phyloP scores from a whole-genome alignment of 1,284 basidiomycete genomes.

The Microbotryum intermedium region DNA sequence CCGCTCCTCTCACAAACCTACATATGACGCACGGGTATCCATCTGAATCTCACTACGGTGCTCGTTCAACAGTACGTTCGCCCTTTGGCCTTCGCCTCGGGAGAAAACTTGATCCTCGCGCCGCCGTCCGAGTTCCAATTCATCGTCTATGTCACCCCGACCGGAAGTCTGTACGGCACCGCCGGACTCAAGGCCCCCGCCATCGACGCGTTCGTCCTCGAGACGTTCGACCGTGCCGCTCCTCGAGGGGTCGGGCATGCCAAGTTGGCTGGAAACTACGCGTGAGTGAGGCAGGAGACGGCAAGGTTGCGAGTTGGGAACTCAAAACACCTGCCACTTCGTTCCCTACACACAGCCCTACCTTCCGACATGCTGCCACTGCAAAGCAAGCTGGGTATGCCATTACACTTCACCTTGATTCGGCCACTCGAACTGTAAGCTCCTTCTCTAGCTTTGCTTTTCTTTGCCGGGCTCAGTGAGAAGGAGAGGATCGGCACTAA shows the following conservation, averaged over 20 bases:
- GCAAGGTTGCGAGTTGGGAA: too few species aligned
- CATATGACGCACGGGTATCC: too few species aligned
- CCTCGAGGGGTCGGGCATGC: slow-evolving; percentile 30
- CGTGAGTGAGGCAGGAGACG: not conserved
- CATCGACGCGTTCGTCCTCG: slow-evolving; percentile 38
- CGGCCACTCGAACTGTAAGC: slow-evolving; percentile 31
- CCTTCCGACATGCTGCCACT: slow-evolving; percentile 31
- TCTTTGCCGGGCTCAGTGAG: too few species aligned
- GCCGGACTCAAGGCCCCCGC: slow-evolving; percentile 34
- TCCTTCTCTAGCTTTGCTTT: slow-evolving; percentile 14
- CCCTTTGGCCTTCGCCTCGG: slow-evolving; percentile 37
- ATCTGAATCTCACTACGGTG: not conserved
- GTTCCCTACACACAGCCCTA: not conserved
- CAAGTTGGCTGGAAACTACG: slow-evolving; percentile 33
- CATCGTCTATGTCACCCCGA: slow-evolving; percentile 39
- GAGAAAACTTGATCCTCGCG: slow-evolving; percentile 34
- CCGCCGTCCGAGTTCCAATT: slow-evolving; percentile 39
- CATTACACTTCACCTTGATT: slow-evolving; percentile 38
- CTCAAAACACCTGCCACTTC: too few species aligned
- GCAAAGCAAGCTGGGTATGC: slow-evolving; percentile 39
- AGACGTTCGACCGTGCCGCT: slow-evolving; percentile 39
- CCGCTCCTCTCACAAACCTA: not conserved
- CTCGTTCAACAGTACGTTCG: slow-evolving; percentile 18
- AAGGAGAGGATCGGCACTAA: too few species aligned
- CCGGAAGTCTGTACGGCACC: slow-evolving; percentile 38